Evolutionary conservation across 163 green algal species (phyloP).

Genomic region (Volvox carteri): DNA sequence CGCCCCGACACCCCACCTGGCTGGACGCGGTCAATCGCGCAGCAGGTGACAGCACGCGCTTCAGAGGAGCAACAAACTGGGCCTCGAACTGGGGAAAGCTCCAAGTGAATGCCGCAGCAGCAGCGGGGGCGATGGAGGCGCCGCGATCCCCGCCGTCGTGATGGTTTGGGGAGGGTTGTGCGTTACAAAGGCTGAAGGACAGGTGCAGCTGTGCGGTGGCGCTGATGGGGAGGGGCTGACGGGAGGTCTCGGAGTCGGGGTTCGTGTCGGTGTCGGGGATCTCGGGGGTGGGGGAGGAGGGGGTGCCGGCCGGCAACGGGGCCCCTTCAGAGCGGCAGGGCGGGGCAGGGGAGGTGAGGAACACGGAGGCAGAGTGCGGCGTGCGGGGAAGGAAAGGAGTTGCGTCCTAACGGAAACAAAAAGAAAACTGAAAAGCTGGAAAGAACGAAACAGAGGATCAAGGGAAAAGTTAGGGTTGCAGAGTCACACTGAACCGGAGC

Average conservation of each 20-base stretch:
- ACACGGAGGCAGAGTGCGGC: no score
- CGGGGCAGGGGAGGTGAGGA: no score
- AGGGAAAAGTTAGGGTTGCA: no score
- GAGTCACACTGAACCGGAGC: no score
- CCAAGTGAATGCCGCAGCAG: conserved; percentile 57
- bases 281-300: background rate
- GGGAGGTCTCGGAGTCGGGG: background rate
- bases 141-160: background rate
- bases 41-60: conserved; percentile 61
- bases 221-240: conserved; percentile 61
- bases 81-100: conserved; percentile 67
- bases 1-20: no score
- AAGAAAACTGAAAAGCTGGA: no score
- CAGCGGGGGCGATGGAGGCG: background rate
- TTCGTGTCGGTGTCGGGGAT: background rate
- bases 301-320: background rate
- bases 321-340: no score
- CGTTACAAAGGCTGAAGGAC: conserved; percentile 78
- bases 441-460: no score
- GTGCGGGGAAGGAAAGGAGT: no score
- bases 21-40: conserved; percentile 61
- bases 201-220: conserved; percentile 68
- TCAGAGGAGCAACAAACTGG: conserved; percentile 61
- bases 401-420: no score
- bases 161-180: conserved; percentile 57